Evolutionary conservation across 2,329 filamentous ascomycete species (phyloP).

Genomic region (Aquanectria penicillioides): DNA sequence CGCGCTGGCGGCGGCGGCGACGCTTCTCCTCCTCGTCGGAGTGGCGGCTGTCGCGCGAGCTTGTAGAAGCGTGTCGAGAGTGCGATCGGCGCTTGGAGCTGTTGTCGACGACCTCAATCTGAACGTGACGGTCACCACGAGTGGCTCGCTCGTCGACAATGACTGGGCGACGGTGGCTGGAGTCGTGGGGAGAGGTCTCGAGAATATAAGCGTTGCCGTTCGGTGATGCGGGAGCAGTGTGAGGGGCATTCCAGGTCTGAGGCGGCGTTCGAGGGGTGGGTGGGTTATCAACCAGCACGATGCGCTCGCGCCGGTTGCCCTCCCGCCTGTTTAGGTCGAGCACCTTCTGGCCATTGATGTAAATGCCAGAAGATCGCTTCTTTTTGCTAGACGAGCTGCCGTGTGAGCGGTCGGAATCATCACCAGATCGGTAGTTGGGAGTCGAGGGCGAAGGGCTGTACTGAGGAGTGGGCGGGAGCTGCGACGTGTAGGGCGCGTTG

Average conservation of each 20-base stretch:
- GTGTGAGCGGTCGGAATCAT: constrained; percentile 50
- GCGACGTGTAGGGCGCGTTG: constrained; percentile 43
- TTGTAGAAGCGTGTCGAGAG: constrained; percentile 49
- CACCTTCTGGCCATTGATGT: constrained; percentile 50
- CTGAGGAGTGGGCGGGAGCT: constrained; percentile 54
- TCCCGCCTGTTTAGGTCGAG: constrained; percentile 47
- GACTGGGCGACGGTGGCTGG: constrained; percentile 45
- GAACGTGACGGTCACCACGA: constrained; percentile 42
- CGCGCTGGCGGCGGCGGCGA: constrained; percentile 33
- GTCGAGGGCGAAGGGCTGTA: constrained; percentile 45
- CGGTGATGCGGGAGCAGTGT: constrained; percentile 54
- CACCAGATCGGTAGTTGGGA: constrained; percentile 49
- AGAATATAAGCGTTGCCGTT: constrained; percentile 40
- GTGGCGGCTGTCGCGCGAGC: constrained; percentile 47
- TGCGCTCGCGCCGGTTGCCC: constrained; percentile 51
- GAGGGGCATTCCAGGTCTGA: constrained; percentile 51
- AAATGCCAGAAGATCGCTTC: constrained; percentile 48
- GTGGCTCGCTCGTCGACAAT: constrained; percentile 51
- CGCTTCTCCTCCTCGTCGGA: constrained; percentile 45
- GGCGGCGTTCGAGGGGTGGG: constrained; percentile 59
- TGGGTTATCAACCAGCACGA: constrained; percentile 56
- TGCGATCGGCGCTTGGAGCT: constrained; percentile 41
- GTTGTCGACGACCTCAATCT: constrained; percentile 51
- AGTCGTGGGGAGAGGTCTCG: constrained; percentile 36
- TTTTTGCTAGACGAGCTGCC: constrained; percentile 44